Percentiles rank a stretch among this genome's conserved stretches.
Evolutionary conservation across 2,329 filamentous ascomycete species (phyloP).

Genomic region (Nemania bipapillata): DNA sequence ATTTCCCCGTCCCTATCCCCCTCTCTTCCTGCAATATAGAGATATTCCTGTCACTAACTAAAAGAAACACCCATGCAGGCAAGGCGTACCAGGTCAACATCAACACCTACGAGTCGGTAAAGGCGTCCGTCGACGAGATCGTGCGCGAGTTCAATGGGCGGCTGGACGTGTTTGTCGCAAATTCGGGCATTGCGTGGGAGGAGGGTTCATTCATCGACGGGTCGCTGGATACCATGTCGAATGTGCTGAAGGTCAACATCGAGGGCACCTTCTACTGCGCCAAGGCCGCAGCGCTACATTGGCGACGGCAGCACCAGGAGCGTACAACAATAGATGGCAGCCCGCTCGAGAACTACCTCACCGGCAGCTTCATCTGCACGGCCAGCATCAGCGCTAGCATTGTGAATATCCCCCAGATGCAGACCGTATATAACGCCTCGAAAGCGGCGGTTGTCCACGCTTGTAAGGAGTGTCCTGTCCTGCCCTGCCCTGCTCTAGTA

Average conservation of each 20-base stretch:
- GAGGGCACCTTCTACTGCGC: slow-evolving; percentile 84
- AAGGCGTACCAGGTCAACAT: slow-evolving; percentile 72
- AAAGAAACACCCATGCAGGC: slow-evolving; percentile 53
- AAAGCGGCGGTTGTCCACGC: slow-evolving; percentile 73
- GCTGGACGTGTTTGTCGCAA: slow-evolving; percentile 82
- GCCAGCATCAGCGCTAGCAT: slow-evolving; percentile 82
- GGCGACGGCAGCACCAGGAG: slow-evolving; percentile 75
- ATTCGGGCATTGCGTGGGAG: slow-evolving; percentile 79
- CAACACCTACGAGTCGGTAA: slow-evolving; percentile 63
- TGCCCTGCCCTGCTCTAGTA: not conserved
- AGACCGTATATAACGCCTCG: slow-evolving; percentile 77
- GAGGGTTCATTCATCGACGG: slow-evolving; percentile 75
- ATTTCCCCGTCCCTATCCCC: not conserved
- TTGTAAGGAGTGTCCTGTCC: slow-evolving; percentile 55
- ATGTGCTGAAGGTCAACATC: slow-evolving; percentile 76
- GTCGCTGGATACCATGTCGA: slow-evolving; percentile 70
- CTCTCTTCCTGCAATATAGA: not conserved
- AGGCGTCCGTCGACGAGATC: slow-evolving; percentile 62
- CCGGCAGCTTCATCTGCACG: slow-evolving; percentile 80
- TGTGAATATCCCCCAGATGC: slow-evolving; percentile 79
- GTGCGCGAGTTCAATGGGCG: slow-evolving; percentile 76
- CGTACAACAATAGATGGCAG: slow-evolving; percentile 71
- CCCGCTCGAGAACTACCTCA: slow-evolving; percentile 67
- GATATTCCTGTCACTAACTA: no score
- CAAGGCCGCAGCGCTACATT: slow-evolving; percentile 74